These are phyloP conservation scores for Pelargonium cotyledonis DNA, from an alignment of 441 rosid species.

Conservation along the genomic window DNA sequence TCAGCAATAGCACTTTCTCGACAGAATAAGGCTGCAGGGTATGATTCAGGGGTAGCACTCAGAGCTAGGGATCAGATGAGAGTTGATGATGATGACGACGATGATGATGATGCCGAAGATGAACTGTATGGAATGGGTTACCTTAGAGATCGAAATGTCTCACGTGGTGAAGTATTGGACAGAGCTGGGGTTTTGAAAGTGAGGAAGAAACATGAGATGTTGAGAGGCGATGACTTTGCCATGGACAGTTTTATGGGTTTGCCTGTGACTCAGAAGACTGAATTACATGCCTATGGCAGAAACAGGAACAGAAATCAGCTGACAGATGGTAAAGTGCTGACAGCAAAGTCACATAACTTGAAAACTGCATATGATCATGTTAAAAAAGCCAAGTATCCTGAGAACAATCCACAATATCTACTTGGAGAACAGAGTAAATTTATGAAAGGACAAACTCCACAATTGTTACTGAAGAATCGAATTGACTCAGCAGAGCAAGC, in stretches of 20 bases:
- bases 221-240: constrained; percentile 40
- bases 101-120: constrained; percentile 51
- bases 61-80: constrained; percentile 46
- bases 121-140: constrained; percentile 54
- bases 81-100: constrained; percentile 46
- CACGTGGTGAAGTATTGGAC: constrained; percentile 25
- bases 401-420: constrained; percentile 33
- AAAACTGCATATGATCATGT: constrained; percentile 31
- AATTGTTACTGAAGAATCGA: constrained; percentile 36
- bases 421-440: constrained; percentile 54
- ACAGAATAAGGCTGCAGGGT: constrained; percentile 35
- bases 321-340: constrained; percentile 26
- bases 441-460: constrained; percentile 35
- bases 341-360: constrained; percentile 30
- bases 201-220: constrained; percentile 47
- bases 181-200: constrained; percentile 44
- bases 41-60: constrained; percentile 36
- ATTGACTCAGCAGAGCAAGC: constrained; percentile 37
- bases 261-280: constrained; percentile 51
- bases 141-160: constrained; percentile 38
- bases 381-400: constrained; percentile 42
- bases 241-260: constrained; percentile 45
- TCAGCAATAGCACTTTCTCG: constrained; percentile 35
- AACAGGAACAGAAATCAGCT: constrained; percentile 31
- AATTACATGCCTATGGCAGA: constrained; percentile 39